Percentiles rank a stretch among this genome's conserved stretches.
phyloP scores from a whole-genome alignment of 768 basidiomycete species.

The Royoungia palumana region DNA sequence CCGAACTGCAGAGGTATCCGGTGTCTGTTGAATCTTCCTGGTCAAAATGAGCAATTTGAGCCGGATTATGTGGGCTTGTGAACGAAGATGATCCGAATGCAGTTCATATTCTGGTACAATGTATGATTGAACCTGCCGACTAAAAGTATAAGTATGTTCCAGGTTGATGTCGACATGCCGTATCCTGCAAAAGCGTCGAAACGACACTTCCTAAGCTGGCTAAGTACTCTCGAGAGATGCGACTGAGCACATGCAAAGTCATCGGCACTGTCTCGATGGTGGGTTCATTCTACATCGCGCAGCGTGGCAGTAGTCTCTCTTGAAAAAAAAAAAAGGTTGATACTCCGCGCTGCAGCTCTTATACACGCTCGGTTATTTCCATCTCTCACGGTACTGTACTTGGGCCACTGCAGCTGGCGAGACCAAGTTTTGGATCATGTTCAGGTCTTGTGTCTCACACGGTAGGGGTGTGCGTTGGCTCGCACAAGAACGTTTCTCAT shows the following conservation, averaged over 20 bases:
- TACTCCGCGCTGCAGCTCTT: slow-evolving; percentile 13
- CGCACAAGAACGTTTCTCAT: background rate
- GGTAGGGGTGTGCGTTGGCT: slow-evolving; percentile 6
- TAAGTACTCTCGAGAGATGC: slow-evolving; percentile 51
- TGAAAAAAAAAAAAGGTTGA: slow-evolving; percentile 17
- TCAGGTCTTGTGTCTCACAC: slow-evolving; percentile 23
- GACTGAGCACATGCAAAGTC: slow-evolving; percentile 47
- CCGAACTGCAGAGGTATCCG: too few species aligned
- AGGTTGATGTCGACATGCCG: slow-evolving; percentile 62
- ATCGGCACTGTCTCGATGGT: slow-evolving; percentile 67
- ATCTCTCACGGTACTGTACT: slow-evolving; percentile 39
- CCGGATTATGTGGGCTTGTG: background rate
- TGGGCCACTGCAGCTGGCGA: too few species aligned
- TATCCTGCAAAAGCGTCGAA: slow-evolving; percentile 46
- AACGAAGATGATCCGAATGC: background rate
- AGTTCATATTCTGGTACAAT: background rate
- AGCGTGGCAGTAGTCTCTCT: slow-evolving; percentile 60
- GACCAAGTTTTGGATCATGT: slow-evolving; percentile 25
- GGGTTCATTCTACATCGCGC: slow-evolving; percentile 49
- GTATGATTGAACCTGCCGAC: background rate
- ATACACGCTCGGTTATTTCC: slow-evolving; percentile 10
- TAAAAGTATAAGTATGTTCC: slow-evolving; percentile 39
- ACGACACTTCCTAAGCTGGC: slow-evolving; percentile 68
- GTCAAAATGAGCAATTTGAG: too few species aligned
- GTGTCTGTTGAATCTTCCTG: too few species aligned